Evolutionary conservation across 2,329 filamentous ascomycete genomes (phyloP).

Genomic region (Talaromyces sp.): DNA sequence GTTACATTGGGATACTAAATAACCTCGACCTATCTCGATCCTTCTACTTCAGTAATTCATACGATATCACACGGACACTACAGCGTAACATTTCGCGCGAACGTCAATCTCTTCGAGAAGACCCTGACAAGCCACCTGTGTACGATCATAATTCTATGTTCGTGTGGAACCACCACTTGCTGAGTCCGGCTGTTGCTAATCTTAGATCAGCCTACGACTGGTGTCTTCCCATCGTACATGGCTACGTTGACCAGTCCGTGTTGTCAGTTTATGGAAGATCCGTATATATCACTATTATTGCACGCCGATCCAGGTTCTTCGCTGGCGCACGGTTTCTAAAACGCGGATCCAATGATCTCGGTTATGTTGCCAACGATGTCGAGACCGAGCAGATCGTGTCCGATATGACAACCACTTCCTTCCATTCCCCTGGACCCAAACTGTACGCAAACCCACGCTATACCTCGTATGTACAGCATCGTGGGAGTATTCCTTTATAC

Average conservation of each 20-base stretch:
- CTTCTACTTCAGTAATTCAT: slow-evolving; percentile 98
- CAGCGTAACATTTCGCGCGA: slow-evolving; percentile 88
- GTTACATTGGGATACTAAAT: slow-evolving; percentile 82
- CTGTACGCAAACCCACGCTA: slow-evolving; percentile 86
- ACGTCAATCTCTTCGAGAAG: slow-evolving; percentile 63
- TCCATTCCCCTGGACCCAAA: slow-evolving; percentile 81
- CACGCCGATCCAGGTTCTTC: slow-evolving; percentile 84
- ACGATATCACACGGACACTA: slow-evolving; percentile 86
- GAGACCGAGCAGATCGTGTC: slow-evolving; percentile 98
- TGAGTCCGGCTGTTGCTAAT: slow-evolving; percentile 65
- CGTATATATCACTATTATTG: slow-evolving; percentile 90
- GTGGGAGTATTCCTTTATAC: slow-evolving; percentile 91
- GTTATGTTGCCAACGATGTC: slow-evolving; percentile 96
- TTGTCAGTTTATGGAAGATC: slow-evolving; percentile 80
- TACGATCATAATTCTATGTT: slow-evolving; percentile 95
- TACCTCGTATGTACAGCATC: slow-evolving; percentile 93
- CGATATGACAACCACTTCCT: slow-evolving; percentile 88
- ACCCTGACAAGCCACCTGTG: slow-evolving; percentile 57
- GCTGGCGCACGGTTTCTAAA: slow-evolving; percentile 93
- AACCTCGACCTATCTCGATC: slow-evolving; percentile 85
- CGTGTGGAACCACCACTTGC: slow-evolving; percentile 89
- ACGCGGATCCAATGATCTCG: slow-evolving; percentile 86
- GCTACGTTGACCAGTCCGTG: slow-evolving; percentile 87
- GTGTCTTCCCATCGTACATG: slow-evolving; percentile 93
- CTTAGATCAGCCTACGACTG: slow-evolving; percentile 85